Evolutionary conservation across 345 rosid genomes (phyloP), one percentile per base, ranked within the genome.

Genomic region (Acer saccharum): DNA sequence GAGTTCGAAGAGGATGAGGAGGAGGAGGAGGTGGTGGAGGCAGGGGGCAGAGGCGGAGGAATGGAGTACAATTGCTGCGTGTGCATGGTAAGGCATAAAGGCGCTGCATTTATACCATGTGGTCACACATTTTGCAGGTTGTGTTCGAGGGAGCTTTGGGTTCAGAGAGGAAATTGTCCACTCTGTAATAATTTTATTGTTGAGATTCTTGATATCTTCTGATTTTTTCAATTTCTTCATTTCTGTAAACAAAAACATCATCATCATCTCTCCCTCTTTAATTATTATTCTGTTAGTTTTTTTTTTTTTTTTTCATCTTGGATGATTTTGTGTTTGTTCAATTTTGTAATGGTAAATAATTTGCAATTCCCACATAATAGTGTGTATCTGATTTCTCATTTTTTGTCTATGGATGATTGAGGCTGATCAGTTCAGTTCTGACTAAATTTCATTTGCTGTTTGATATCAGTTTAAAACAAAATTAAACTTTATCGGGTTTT

Each of bases 91-190:
- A 87, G 95, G 82, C 91, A 88, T 54, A 96, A 89, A 87, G 97
- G 97, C 1, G 88, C 99, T 48, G 92, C 95, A 12, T 88, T 91
- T 74, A 90, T 92, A 39, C 97, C 97, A 25, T 96, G 99, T 10
- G 99, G 98, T 23, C 99, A 96, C 50, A 90, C 97, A 0, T 94
- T 92, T 78, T 96, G 99, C 80, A 86, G 97, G 83, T 70, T 92
- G 73, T 96, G 99, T 61, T 96, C 99, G 11, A 94, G 93, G 83
- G 99, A 96, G 90, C 97, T 94, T 13, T 81, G 87, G 90, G 98
- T 89, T 39, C 92, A 92, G 79, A 88, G 97, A 76, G 98, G 98
- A 7, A 89, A 87, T 73, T 96, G 99, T 76, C 99, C 99, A 3
- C 87, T 94, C 21, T 96, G 99, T 88, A 94, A 91, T 35, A 87